These are phyloP conservation scores for Candida tetrigidarum DNA, from an alignment of 1,139 yeast species.

Conservation along the genomic window DNA sequence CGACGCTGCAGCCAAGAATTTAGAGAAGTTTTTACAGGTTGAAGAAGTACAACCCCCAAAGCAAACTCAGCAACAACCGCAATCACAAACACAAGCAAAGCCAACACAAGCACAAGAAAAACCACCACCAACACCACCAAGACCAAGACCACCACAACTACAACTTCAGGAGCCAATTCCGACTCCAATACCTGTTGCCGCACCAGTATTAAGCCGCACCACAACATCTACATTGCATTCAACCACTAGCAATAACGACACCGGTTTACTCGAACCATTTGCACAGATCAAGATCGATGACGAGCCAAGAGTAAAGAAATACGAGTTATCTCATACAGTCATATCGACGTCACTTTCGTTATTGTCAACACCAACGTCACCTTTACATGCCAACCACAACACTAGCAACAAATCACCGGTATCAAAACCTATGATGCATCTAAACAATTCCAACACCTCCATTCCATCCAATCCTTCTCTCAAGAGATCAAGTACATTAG, in stretches of 20 bases:
- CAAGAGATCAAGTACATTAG: constrained; percentile 28
- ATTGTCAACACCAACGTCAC: constrained; percentile 22
- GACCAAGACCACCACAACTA: no score
- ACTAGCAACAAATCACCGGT: constrained; percentile 27
- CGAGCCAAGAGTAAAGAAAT: constrained; percentile 16
- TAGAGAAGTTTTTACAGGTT: constrained; percentile 40
- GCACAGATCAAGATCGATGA: background rate
- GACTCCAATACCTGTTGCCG: background rate
- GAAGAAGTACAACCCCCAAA: no score
- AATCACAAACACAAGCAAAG: background rate
- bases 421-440: constrained; percentile 12
- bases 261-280: background rate
- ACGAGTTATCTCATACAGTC: constrained; percentile 26
- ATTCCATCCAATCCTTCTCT: constrained; percentile 17
- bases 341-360: constrained; percentile 24
- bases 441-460: constrained; percentile 14
- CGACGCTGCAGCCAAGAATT: constrained; percentile 47
- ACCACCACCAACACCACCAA: no score
- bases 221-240: constrained; percentile 4
- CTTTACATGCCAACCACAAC: constrained; percentile 33
- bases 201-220: constrained; percentile 1
- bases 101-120: no score
- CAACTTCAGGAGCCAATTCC: constrained; percentile 1
- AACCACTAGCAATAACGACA: background rate
- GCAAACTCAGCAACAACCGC: background rate